Evolutionary conservation across 2,329 filamentous ascomycete genomes (phyloP).

Genomic region (Fusarium azukiicola): DNA sequence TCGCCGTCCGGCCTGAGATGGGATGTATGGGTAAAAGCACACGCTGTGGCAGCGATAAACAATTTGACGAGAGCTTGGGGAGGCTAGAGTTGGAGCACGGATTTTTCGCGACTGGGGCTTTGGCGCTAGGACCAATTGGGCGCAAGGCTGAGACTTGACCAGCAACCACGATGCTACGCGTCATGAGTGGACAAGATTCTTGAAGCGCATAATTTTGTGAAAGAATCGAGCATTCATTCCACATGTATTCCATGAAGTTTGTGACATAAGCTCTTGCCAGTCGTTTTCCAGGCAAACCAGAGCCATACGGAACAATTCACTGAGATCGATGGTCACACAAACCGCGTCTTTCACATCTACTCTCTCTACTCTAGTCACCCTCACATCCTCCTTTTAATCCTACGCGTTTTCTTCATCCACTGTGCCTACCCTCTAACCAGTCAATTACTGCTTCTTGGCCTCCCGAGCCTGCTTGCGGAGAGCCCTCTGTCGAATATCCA

Average conservation of each 20-base stretch:
- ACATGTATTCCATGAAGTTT: background rate
- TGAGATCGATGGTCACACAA: background rate
- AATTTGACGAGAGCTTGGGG: conserved; percentile 59
- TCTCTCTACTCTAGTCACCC: background rate
- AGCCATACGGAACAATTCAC: background rate
- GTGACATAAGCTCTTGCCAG: background rate
- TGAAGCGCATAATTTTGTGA: conserved; percentile 12
- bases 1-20: conserved; percentile 46
- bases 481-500: conserved; percentile 90
- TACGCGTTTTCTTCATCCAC: background rate
- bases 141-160: conserved; percentile 57
- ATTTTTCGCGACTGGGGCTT: conserved; percentile 62
- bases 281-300: background rate
- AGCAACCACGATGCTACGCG: conserved; percentile 44
- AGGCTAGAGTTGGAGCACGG: conserved; percentile 61
- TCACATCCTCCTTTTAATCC: conserved; percentile 27
- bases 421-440: background rate
- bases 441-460: conserved; percentile 80
- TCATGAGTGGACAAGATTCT: conserved; percentile 29
- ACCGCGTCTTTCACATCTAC: background rate
- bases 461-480: conserved; percentile 92
- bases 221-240: background rate
- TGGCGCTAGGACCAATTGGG: conserved; percentile 61
- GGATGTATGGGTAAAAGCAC: conserved; percentile 45
- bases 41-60: conserved; percentile 53